Conservation (phyloP, 1,139 yeast genomes). For the Yamadazyma siamensis region DNA sequence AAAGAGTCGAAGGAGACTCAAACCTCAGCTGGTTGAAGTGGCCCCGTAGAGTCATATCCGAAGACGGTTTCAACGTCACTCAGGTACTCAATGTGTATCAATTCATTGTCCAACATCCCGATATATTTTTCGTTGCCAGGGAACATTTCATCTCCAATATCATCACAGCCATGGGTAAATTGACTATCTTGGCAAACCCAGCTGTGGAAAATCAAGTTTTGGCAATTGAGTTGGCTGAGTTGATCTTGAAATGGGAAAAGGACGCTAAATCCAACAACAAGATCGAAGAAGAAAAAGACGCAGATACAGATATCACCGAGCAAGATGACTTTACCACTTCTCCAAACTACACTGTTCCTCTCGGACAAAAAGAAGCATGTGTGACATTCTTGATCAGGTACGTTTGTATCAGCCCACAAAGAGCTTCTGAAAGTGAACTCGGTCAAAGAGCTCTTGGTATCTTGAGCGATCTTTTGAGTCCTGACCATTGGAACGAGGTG, state of each 20-base stretch:
- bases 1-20: conserved; percentile 58
- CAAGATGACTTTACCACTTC: conserved; percentile 37
- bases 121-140: conserved; percentile 77
- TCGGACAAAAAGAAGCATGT: conserved; percentile 83
- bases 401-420: conserved; percentile 81
- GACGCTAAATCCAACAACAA: conserved; percentile 25
- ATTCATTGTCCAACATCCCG: conserved; percentile 83
- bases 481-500: conserved; percentile 82
- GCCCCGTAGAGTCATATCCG: conserved; percentile 90
- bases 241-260: conserved; percentile 83
- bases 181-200: conserved; percentile 77
- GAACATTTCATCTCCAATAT: conserved; percentile 88
- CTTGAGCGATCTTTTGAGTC: conserved; percentile 67
- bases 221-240: conserved; percentile 86
- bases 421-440: conserved; percentile 79
- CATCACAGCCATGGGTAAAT: conserved; percentile 92
- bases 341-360: conserved; percentile 58
- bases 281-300: conserved; percentile 8
- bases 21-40: conserved; percentile 86
- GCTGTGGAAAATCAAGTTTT: conserved; percentile 78
- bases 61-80: conserved; percentile 79
- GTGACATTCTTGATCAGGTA: conserved; percentile 87
- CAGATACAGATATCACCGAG: conserved; percentile 14
- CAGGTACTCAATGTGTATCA: conserved; percentile 89
- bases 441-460: conserved; percentile 80